These are phyloP conservation scores for Protomyces pachydermus DNA, from an alignment of 1,139 yeast genomes.

Conservation along the genomic window DNA sequence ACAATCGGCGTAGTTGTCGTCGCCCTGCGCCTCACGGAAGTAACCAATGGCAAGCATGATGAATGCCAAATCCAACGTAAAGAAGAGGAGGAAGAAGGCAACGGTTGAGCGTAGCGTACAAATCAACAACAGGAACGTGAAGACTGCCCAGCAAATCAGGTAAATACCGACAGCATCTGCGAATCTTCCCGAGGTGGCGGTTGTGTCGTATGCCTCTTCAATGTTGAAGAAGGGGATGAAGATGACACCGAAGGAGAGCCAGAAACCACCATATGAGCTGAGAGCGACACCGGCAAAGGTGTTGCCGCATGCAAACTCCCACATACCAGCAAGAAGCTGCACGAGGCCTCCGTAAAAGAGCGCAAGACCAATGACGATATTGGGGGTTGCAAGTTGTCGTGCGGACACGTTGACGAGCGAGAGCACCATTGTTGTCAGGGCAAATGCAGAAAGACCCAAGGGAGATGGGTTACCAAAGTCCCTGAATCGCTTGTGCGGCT, in stretches of 20 bases:
- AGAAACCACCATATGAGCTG: slow-evolving; percentile 77
- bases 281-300: slow-evolving; percentile 89
- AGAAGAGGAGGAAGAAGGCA: slow-evolving; percentile 65
- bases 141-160: slow-evolving; percentile 72
- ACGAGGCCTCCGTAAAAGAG: slow-evolving; percentile 81
- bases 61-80: slow-evolving; percentile 61
- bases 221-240: slow-evolving; percentile 71
- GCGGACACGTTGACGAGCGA: slow-evolving; percentile 61
- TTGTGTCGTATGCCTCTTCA: slow-evolving; percentile 48
- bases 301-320: slow-evolving; percentile 65
- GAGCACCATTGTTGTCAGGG: slow-evolving; percentile 75
- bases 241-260: slow-evolving; percentile 75
- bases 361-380: slow-evolving; percentile 66
- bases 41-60: slow-evolving; percentile 62
- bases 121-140: slow-evolving; percentile 61
- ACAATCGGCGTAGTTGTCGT: slow-evolving; percentile 38
- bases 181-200: slow-evolving; percentile 41
- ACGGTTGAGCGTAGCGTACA: slow-evolving; percentile 75
- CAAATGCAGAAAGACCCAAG: slow-evolving; percentile 76
- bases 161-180: slow-evolving; percentile 66
- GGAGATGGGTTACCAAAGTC: slow-evolving; percentile 87
- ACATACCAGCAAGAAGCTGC: slow-evolving; percentile 62
- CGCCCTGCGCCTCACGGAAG: slow-evolving; percentile 38
- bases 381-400: slow-evolving; percentile 52
- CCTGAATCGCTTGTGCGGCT: slow-evolving; percentile 48